phyloP scores from a whole-genome alignment of 805 yeast species.

The Hanseniaspora mollemarum region DNA sequence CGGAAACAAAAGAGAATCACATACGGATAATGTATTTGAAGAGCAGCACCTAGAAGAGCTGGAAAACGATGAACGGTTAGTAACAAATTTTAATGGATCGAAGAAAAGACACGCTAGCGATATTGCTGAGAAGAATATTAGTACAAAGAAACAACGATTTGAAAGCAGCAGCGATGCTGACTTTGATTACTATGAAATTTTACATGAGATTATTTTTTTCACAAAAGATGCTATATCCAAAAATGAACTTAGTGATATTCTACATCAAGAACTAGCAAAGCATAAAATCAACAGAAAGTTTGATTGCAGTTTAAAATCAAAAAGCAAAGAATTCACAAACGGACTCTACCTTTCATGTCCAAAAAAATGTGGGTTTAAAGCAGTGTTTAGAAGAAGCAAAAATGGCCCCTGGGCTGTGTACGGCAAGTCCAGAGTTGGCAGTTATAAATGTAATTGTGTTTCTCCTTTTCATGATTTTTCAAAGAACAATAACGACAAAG shows the following conservation, averaged over 20 bases:
- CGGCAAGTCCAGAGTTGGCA: neutral
- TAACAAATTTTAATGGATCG: neutral
- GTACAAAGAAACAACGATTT: neutral
- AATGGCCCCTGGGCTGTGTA: neutral
- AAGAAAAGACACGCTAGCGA: neutral
- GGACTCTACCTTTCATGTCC: neutral
- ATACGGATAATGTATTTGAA: constrained; percentile 22
- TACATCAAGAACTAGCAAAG: neutral
- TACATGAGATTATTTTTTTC: neutral
- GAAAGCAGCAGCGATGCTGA: neutral
- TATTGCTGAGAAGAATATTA: neutral
- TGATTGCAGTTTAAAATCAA: neutral
- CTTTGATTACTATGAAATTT: neutral
- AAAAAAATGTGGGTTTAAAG: constrained; percentile 1
- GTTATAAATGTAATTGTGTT: neutral
- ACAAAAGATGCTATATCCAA: neutral
- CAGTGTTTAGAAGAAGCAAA: neutral
- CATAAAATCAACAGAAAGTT: neutral
- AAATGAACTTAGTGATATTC: neutral
- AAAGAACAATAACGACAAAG: neutral
- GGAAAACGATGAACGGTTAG: constrained; percentile 22
- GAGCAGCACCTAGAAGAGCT: constrained; percentile 23
- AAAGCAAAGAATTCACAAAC: neutral
- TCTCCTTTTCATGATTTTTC: neutral
- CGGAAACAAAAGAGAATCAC: neutral